Evolutionary conservation across 2,329 filamentous ascomycete genomes (phyloP).

Genomic region (Penicillium freii): DNA sequence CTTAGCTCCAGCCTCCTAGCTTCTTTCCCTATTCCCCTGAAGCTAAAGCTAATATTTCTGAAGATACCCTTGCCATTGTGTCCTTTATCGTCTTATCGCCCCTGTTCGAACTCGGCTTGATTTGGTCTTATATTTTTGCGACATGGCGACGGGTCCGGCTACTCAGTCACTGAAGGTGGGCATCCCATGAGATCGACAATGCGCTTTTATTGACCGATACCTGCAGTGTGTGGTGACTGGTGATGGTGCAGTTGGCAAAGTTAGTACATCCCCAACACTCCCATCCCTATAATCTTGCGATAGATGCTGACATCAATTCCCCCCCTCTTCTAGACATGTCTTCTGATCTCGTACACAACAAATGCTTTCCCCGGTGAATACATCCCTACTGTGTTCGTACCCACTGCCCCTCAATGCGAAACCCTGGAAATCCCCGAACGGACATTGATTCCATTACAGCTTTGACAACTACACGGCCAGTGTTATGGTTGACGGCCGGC

Average conservation of each 20-base stretch:
- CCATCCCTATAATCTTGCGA: neutral
- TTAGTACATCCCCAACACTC: conserved; percentile 46
- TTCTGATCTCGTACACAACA: conserved; percentile 98
- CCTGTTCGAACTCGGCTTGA: conserved; percentile 3
- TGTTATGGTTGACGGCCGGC: conserved; percentile 98
- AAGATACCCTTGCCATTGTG: conserved; percentile 4
- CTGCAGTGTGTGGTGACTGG: conserved; percentile 93
- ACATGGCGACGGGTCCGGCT: conserved; percentile 75
- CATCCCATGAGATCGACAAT: conserved; percentile 15
- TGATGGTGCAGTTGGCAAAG: conserved; percentile 99
- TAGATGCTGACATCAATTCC: neutral
- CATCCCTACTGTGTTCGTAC: conserved; percentile 78
- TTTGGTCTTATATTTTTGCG: neutral
- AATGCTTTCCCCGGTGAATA: conserved; percentile 99
- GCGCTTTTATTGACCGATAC: conserved; percentile 38
- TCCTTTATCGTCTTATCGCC: conserved; percentile 6
- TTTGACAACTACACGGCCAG: conserved; percentile 99
- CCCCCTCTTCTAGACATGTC: conserved; percentile 73
- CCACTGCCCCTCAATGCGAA: conserved; percentile 19
- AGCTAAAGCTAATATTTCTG: conserved; percentile 14
- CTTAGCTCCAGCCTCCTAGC: conserved; percentile 18
- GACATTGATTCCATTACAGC: conserved; percentile 48
- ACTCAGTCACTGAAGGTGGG: conserved; percentile 89
- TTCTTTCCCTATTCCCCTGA: conserved; percentile 13
- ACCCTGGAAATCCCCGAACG: neutral